Percentiles rank a stretch among this genome's conserved stretches.
Evolutionary conservation across 176 grass and related monocot species (phyloP).

Genomic region (Paspalum vaginatum): DNA sequence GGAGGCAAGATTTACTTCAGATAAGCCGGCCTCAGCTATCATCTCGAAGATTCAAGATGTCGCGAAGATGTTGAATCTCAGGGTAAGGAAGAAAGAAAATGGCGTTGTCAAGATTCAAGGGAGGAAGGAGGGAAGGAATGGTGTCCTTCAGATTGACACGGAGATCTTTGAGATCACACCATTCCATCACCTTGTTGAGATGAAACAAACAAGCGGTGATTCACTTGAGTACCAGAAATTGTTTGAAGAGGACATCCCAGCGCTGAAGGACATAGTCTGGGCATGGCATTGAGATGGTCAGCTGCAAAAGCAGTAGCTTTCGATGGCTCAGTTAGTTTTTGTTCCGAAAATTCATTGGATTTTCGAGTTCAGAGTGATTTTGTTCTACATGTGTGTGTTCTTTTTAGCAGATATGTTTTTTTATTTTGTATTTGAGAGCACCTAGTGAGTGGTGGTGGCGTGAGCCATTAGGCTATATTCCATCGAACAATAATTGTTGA

Average conservation of each 20-base stretch:
- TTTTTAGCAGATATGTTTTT: constrained; percentile 25
- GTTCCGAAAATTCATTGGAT: neutral
- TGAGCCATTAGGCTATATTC: neutral
- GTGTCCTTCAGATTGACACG: constrained; percentile 57
- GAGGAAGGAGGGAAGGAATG: constrained; percentile 70
- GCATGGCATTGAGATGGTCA: constrained; percentile 69
- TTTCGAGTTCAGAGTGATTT: constrained; percentile 18
- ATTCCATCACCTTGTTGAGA: constrained; percentile 69
- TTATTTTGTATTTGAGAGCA: constrained; percentile 5
- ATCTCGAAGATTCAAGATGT: constrained; percentile 61
- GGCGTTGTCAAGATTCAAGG: constrained; percentile 66
- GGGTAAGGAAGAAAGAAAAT: constrained; percentile 72
- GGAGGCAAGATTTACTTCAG: constrained; percentile 73
- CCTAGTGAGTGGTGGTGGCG: neutral
- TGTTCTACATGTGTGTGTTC: neutral
- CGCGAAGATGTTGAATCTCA: constrained; percentile 61
- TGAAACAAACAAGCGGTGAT: constrained; percentile 78
- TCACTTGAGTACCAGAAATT: constrained; percentile 67
- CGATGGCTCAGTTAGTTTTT: neutral
- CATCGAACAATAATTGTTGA: neutral
- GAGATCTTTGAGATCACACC: constrained; percentile 73
- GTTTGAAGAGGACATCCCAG: constrained; percentile 67
- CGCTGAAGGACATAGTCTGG: constrained; percentile 74
- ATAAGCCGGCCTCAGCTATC: constrained; percentile 58
- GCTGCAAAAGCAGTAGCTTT: constrained; percentile 40